A percentile compares a stretch with the other conserved stretches of the same genome.
Evolutionary conservation across 2,329 filamentous ascomycete genomes (phyloP).

Genomic region (Grosmannia penicillata): DNA sequence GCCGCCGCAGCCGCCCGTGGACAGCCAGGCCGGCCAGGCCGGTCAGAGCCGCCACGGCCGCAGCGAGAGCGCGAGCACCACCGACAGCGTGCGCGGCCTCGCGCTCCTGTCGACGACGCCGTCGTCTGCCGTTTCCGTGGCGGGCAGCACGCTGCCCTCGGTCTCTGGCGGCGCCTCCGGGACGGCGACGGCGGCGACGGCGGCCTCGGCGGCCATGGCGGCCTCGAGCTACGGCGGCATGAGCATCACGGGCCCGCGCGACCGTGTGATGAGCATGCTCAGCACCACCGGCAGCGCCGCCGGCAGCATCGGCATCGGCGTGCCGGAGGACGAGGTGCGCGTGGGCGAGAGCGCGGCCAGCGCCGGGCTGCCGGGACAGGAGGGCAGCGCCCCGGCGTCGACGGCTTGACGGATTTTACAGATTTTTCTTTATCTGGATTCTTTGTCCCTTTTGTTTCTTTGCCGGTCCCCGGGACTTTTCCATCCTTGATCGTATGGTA

Average conservation of each 20-base stretch:
- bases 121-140: constrained; percentile 9
- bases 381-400: neutral
- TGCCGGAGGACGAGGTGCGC: constrained; percentile 43
- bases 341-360: constrained; percentile 50
- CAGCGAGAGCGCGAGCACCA: constrained; percentile 39
- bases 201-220: constrained; percentile 12
- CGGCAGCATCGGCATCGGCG: constrained; percentile 33
- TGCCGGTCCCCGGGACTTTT: no score
- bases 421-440: no score
- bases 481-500: no score
- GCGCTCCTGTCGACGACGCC: no score
- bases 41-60: constrained; percentile 29
- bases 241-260: constrained; percentile 31
- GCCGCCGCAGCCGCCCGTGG: neutral
- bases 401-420: neutral
- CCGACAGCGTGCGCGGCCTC: constrained; percentile 29
- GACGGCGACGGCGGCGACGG: constrained; percentile 16
- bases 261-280: constrained; percentile 29
- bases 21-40: constrained; percentile 29
- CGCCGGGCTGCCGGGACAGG: constrained; percentile 16
- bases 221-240: constrained; percentile 17
- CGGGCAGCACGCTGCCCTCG: constrained; percentile 7
- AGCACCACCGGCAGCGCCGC: constrained; percentile 24
- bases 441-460: neutral
- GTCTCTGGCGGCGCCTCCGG: constrained; percentile 13